A percentile compares a stretch with the other conserved stretches of the same genome.
phyloP scores from a whole-genome alignment of 2,329 filamentous ascomycete genomes.

The Geosmithia flava region DNA sequence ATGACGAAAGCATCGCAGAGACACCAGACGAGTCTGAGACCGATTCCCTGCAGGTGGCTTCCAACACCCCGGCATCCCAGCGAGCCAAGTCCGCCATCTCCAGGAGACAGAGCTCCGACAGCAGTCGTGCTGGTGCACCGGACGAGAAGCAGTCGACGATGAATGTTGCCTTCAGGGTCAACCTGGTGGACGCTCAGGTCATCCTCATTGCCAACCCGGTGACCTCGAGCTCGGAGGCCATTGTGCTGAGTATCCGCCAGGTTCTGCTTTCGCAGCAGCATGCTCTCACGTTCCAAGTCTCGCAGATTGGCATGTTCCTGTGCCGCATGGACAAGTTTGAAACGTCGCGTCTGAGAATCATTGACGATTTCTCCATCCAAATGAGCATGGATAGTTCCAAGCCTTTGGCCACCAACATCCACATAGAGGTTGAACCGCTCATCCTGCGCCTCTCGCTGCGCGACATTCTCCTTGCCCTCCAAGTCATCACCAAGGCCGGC shows the following conservation, averaged over 20 bases:
- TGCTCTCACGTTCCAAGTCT: constrained; percentile 84
- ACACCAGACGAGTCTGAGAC: constrained; percentile 46
- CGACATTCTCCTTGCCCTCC: constrained; percentile 86
- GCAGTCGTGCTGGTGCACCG: not conserved
- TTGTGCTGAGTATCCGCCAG: constrained; percentile 90
- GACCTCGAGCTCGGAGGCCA: constrained; percentile 82
- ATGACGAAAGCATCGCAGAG: constrained; percentile 39
- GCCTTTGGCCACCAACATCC: constrained; percentile 59
- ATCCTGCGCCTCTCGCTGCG: constrained; percentile 82
- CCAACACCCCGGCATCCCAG: constrained; percentile 22
- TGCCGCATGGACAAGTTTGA: constrained; percentile 98
- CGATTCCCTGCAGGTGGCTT: constrained; percentile 40
- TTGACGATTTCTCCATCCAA: constrained; percentile 92
- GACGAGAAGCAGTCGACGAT: constrained; percentile 28
- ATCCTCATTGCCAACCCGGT: constrained; percentile 93
- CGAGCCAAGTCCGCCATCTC: constrained; percentile 13
- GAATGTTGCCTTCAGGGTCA: constrained; percentile 77
- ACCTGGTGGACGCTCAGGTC: constrained; percentile 90
- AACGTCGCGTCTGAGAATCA: constrained; percentile 74
- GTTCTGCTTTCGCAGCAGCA: constrained; percentile 88
- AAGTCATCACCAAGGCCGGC: constrained; percentile 83
- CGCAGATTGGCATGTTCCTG: constrained; percentile 93
- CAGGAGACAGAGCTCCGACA: constrained; percentile 8
- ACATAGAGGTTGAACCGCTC: constrained; percentile 80
- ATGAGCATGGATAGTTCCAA: constrained; percentile 68